These are phyloP conservation scores for Barnettozyma hawaiiensis DNA, from an alignment of 1,139 yeast genomes.

Conservation along the genomic window DNA sequence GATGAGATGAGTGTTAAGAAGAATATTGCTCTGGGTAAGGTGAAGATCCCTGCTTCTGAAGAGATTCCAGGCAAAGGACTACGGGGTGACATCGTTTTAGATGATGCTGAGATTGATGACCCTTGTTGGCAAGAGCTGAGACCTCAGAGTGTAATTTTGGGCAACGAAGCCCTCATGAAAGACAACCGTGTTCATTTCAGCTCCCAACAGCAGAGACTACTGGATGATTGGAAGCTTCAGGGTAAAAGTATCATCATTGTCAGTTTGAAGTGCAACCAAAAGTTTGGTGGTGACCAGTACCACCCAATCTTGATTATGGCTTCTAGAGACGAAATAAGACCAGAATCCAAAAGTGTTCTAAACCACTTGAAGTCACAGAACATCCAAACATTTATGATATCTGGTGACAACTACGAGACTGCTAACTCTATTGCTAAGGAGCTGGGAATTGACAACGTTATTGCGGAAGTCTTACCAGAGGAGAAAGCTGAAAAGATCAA, in stretches of 20 bases:
- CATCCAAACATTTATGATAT: conserved; percentile 56
- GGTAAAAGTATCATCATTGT: conserved; percentile 61
- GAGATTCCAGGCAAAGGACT: conserved; percentile 59
- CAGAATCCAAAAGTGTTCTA: conserved; percentile 54
- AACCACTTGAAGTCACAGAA: conserved; percentile 37
- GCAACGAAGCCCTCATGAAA: conserved; percentile 53
- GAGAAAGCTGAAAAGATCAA: conserved; percentile 60
- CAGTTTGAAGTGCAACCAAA: conserved; percentile 35
- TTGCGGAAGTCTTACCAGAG: conserved; percentile 69
- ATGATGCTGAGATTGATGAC: conserved; percentile 18
- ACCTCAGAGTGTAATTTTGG: conserved; percentile 46
- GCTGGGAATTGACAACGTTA: conserved; percentile 57
- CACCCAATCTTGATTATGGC: conserved; percentile 47
- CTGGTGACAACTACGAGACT: conserved; percentile 64
- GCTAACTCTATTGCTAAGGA: conserved; percentile 65
- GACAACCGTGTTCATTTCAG: conserved; percentile 35
- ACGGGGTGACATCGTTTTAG: conserved; percentile 36
- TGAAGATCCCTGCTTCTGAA: conserved; percentile 43
- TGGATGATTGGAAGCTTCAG: conserved; percentile 52
- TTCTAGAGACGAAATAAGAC: conserved; percentile 59
- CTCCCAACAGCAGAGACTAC: conserved; percentile 28
- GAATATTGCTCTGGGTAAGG: conserved; percentile 28
- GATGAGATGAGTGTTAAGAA: conserved; percentile 21
- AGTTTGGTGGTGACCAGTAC: conserved; percentile 31
- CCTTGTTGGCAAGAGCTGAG: conserved; percentile 30